Evolutionary conservation across 805 yeast genomes (phyloP).

Genomic region (Phaffomyces opuntiae): DNA sequence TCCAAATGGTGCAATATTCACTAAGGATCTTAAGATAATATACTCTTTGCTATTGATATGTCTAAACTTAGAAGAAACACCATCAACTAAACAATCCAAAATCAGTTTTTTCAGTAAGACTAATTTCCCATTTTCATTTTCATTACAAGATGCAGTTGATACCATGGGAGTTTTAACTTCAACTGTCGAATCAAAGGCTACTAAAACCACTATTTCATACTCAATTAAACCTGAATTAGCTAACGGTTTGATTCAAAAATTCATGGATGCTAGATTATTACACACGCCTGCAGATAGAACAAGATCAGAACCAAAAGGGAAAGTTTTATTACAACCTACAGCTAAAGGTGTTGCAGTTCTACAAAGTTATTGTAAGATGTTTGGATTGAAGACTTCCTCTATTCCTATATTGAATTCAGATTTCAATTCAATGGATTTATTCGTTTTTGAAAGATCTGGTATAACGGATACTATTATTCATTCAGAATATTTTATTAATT

Average conservation of each 20-base stretch:
- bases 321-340: conserved; percentile 65
- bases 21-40: conserved; percentile 53
- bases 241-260: conserved; percentile 36
- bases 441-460: conserved; percentile 58
- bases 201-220: conserved; percentile 50
- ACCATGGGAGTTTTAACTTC: conserved; percentile 44
- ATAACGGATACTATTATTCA: conserved; percentile 50
- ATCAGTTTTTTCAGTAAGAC: conserved; percentile 25
- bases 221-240: conserved; percentile 46
- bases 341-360: conserved; percentile 82
- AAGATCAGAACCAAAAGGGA: conserved; percentile 35
- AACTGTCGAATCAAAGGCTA: conserved; percentile 39
- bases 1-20: conserved; percentile 44
- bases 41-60: conserved; percentile 46
- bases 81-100: conserved; percentile 12
- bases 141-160: conserved; percentile 41
- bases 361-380: conserved; percentile 47
- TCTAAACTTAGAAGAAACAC: conserved; percentile 30
- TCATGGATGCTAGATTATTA: conserved; percentile 54
- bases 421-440: conserved; percentile 66
- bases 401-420: conserved; percentile 46
- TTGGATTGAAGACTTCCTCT: conserved; percentile 39
- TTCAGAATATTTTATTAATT: conserved; percentile 56
- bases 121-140: conserved; percentile 45
- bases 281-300: conserved; percentile 78